These are phyloP conservation scores for Furcasterigmium sp. DNA, from an alignment of 2,329 filamentous ascomycete species.

Conservation along the genomic window DNA sequence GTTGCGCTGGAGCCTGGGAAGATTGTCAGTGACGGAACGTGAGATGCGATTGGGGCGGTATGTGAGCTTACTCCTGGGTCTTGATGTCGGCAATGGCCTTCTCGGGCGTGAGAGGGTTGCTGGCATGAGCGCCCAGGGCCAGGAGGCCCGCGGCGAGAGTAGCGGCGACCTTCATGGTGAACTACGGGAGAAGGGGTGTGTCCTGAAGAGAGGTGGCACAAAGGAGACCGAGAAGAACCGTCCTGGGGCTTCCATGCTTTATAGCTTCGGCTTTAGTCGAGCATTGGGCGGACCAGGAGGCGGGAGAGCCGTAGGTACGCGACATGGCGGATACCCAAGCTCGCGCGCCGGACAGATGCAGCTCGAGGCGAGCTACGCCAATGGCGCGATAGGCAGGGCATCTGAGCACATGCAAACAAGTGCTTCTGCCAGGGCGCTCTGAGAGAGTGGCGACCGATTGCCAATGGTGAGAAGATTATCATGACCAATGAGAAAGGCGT, in stretches of 20 bases:
- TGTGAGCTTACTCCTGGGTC: slow-evolving; percentile 25
- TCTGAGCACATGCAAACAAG: neutral
- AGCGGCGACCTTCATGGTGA: slow-evolving; percentile 11
- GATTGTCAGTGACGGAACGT: no score
- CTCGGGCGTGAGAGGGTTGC: slow-evolving; percentile 28
- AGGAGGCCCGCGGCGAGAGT: slow-evolving; percentile 10
- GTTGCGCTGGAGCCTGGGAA: slow-evolving; percentile 42
- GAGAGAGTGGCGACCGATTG: neutral
- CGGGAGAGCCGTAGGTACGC: neutral
- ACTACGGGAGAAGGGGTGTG: neutral
- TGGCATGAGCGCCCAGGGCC: slow-evolving; percentile 12
- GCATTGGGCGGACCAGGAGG: neutral
- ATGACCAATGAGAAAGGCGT: neutral
- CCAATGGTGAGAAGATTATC: neutral
- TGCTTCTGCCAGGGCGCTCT: neutral
- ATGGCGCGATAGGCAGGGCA: slow-evolving; percentile 3
- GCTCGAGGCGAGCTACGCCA: neutral
- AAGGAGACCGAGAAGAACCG: neutral
- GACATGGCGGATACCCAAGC: neutral
- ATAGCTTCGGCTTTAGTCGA: neutral
- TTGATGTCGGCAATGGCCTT: slow-evolving; percentile 33
- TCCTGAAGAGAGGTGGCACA: neutral
- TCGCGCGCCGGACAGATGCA: neutral
- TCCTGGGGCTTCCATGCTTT: neutral
- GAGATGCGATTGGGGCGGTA: no score